These are phyloP conservation scores for Macadamia tetraphylla DNA, from an alignment of 164 flowering plant genomes.

Conservation along the genomic window DNA sequence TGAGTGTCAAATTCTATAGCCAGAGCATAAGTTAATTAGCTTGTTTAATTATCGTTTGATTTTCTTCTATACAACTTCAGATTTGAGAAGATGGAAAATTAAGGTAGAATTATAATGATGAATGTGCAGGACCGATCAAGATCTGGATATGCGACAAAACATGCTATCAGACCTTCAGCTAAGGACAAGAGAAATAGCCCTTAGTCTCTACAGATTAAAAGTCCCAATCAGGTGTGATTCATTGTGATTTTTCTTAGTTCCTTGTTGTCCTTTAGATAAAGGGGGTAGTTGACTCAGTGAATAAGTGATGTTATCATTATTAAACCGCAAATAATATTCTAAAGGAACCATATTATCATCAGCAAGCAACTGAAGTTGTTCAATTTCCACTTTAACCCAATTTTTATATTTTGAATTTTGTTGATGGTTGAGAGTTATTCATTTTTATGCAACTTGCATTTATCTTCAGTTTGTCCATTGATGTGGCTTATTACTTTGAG, in stretches of 20 bases:
- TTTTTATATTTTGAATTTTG: too few relatives aligned
- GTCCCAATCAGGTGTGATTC: conserved; percentile 4
- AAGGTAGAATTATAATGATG: neutral
- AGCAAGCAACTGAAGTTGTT: too few relatives aligned
- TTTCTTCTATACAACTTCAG: neutral
- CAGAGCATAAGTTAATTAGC: too few relatives aligned
- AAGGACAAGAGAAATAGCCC: conserved; percentile 18
- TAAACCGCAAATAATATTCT: too few relatives aligned
- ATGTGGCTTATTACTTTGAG: too few relatives aligned
- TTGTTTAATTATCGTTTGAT: neutral
- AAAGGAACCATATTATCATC: too few relatives aligned
- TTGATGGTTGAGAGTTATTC: too few relatives aligned
- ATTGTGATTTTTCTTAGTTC: neutral
- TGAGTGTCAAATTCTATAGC: too few relatives aligned
- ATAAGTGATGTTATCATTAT: neutral
- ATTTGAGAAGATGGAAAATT: neutral
- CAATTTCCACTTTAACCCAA: too few relatives aligned
- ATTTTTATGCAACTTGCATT: too few relatives aligned
- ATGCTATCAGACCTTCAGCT: conserved; percentile 22
- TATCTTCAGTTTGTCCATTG: too few relatives aligned
- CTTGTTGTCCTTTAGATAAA: neutral
- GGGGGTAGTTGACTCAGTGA: neutral
- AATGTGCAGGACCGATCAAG: conserved; percentile 23
- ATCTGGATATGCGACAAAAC: conserved; percentile 22
- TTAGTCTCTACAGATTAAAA: conserved; percentile 6